Base-by-base conservation (phyloP, 257 asterid genomes). In the Striga asiatica region DNA sequence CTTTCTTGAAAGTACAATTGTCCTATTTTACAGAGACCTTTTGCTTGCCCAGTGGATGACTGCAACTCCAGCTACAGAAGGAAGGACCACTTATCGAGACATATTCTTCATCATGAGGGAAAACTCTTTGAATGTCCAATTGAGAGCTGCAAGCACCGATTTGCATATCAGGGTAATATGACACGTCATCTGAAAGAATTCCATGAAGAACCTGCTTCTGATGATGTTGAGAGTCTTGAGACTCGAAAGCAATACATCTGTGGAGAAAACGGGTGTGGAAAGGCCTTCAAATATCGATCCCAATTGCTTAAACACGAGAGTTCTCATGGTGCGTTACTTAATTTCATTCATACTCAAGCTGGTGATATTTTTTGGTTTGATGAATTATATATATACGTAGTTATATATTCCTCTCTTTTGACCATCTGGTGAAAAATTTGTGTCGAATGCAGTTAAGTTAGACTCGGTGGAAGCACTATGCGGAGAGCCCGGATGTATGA, bases 401-500 rank as follows among this genome's bases (percentile, higher is more conserved):
- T 4, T 7, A 41, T 10, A 10, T 19, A 20, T 59, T 22, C 41
- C 14, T 16, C 56, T 35, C n/a, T 34, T 32, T 35, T 37, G 47
- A 55, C 34, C 1, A 8, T 17, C 22, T 11, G 9, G 8, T 55
- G n/a, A 64, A 52, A 41, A 10, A 24, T 57, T 39, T 54, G 53
- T 35, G 46, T 18, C 22, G 29, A 20, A 17, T 77, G 79, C 93
- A 92, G 97, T 88, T 37, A 84, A 76, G 69, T 68, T 88, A 78
- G 81, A 84, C 21, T 53, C 93, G 0, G 70, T 79, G 27, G 98
- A 92, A 72, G 89, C 89, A 9, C 58, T 80, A 11, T 91, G 98
- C 66, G 52, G 81, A 3, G 97, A 88, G 64, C 84, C 86, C 7
- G 93, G 78, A 14, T 92, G 98, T 74, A 77, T 92, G 94, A 87